Base-by-base conservation (phyloP, 1,139 yeast genomes). In the Zygoascus meyerae region DNA sequence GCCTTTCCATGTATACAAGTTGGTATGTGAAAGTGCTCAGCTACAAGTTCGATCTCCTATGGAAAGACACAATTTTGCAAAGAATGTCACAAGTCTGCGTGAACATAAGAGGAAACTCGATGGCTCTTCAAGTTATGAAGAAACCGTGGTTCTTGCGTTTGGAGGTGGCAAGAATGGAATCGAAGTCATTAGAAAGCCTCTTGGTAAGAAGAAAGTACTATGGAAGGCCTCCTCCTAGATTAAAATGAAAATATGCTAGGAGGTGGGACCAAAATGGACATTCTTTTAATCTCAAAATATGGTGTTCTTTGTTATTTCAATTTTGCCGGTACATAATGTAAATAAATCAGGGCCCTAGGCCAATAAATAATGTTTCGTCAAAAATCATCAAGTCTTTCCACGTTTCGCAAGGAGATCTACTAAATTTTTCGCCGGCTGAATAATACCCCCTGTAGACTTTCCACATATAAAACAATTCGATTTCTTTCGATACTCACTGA, bases 401-500 rank as follows among this genome's bases (percentile, higher is more conserved):
- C 43, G 33, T 36, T 39, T 33, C 18, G 34, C 14, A 15, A 53
- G 45, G 41, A 47, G 49, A 26, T 45, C 51, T 35, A 45, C 47
- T 42, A 54, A 42, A 17, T 52, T 49, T 40, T 51, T 58, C 12
- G 61, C 62, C 5, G 61, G 62, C 36, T 54, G 53, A 14, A 54
- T 56, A 11, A 54, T 48, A 3, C 65, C 62, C 17, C 52, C 48
- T 26, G 63, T 58, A 21, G 57, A 52, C 53, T 52, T 62, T 52
- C 48, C 73, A 60, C 94, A 84, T 2, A 82, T 71, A 46, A 68
- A 68, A 60, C 95, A 84, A 5, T 63, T 66, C 35, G 74, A 68
- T 42, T 69, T 71, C 49, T 63, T 69, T 53, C 75, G 74, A 54
- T 69, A 73, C 44, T 82, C 64, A 1, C 63, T 61, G 55, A 81